A percentile compares a stretch with the other conserved stretches of the same genome.
Conservation (phyloP, 2,329 filamentous ascomycete species). For the Colletotrichum sp. region DNA sequence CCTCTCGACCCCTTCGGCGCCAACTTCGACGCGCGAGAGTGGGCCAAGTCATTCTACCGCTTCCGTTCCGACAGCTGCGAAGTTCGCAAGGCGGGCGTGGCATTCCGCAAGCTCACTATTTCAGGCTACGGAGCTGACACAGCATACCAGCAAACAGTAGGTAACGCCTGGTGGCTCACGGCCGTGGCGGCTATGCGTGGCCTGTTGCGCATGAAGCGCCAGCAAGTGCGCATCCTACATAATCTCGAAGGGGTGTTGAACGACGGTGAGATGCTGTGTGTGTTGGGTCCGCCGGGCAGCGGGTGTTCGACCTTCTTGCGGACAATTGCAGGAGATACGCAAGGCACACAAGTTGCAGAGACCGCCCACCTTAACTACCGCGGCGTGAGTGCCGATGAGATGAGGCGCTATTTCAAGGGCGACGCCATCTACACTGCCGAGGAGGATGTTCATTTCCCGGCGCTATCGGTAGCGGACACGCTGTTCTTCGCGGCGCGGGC, state of each 20-base stretch:
- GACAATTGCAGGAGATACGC: slow-evolving; percentile 66
- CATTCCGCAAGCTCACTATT: slow-evolving; percentile 51
- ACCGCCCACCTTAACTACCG: slow-evolving; percentile 14
- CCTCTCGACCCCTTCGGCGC: slow-evolving; percentile 51
- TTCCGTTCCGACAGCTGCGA: slow-evolving; percentile 28
- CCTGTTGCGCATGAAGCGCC: slow-evolving; percentile 11
- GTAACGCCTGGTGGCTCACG: slow-evolving; percentile 27
- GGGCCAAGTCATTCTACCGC: slow-evolving; percentile 32
- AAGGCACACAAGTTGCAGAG: slow-evolving; percentile 52
- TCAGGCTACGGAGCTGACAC: slow-evolving; percentile 10
- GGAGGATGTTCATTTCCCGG: slow-evolving; percentile 67
- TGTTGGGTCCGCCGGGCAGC: slow-evolving; percentile 57
- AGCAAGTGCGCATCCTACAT: slow-evolving; percentile 51
- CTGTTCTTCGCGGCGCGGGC: slow-evolving; percentile 66
- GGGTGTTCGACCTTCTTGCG: slow-evolving; percentile 76
- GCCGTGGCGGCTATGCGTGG: slow-evolving; percentile 21
- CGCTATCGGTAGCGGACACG: slow-evolving; percentile 64
- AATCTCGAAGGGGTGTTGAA: slow-evolving; percentile 56
- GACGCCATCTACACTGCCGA: slow-evolving; percentile 72
- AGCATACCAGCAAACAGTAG: slow-evolving; percentile 2
- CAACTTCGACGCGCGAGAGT: slow-evolving; percentile 52
- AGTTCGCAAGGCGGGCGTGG: slow-evolving; percentile 35
- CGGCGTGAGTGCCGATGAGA: slow-evolving; percentile 17
- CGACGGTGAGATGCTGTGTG: slow-evolving; percentile 61
- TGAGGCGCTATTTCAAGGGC: slow-evolving; percentile 42